These are phyloP conservation scores for Ustilago vetiveriae DNA, from an alignment of 1,284 basidiomycete genomes.

Conservation along the genomic window DNA sequence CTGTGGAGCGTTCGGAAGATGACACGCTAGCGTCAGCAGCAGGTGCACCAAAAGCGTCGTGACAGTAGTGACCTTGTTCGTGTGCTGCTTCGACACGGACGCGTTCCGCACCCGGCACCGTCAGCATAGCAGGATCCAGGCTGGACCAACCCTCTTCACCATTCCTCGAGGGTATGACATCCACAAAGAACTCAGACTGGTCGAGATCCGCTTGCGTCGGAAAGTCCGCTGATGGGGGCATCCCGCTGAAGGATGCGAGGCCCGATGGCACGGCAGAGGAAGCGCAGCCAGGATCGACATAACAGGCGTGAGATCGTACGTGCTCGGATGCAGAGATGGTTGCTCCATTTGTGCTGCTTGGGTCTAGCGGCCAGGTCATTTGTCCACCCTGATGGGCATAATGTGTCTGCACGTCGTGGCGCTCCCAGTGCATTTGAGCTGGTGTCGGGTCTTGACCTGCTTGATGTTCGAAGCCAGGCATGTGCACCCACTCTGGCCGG, in stretches of 20 bases:
- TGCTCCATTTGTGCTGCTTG: not conserved
- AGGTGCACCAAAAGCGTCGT: not conserved
- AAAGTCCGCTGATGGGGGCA: not conserved
- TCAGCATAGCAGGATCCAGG: conserved; percentile 19
- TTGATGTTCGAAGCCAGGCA: not conserved
- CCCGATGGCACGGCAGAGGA: conserved; percentile 1
- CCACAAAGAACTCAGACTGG: conserved; percentile 34
- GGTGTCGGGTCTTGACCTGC: not conserved
- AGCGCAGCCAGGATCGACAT: conserved; percentile 1
- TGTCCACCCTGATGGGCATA: not conserved
- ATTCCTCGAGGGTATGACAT: conserved; percentile 3
- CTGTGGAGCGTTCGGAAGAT: conserved; percentile 4
- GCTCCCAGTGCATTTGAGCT: conserved; percentile 17
- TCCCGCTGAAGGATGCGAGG: not conserved
- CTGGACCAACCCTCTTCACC: conserved; percentile 6
- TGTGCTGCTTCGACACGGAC: conserved; percentile 19
- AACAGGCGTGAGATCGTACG: conserved; percentile 1
- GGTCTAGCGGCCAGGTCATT: not conserved
- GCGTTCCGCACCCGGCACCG: conserved; percentile 16
- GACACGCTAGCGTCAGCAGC: conserved; percentile 2
- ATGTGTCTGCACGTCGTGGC: conserved; percentile 1
- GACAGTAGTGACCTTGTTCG: not conserved
- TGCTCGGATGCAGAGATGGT: not conserved
- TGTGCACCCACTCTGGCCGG: conserved; percentile 4
- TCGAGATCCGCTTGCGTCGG: conserved; percentile 7